Percentiles rank a stretch among this genome's conserved stretches.
These are phyloP conservation scores for Metschnikowia santaceciliae DNA, from an alignment of 805 yeast species.

Conservation along the genomic window DNA sequence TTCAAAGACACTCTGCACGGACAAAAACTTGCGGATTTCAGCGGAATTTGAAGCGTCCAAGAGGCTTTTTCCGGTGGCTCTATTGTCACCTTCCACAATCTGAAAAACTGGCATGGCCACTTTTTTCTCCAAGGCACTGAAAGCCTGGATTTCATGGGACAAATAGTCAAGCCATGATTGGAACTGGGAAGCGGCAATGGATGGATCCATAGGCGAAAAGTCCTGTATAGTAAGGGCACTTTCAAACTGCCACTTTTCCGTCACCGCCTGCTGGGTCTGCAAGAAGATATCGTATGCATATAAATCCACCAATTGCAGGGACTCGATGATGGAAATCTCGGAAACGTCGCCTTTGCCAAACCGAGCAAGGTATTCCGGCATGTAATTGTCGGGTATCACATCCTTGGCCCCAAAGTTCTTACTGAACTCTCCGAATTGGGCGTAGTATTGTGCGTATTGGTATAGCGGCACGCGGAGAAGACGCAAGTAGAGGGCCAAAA, in stretches of 20 bases:
- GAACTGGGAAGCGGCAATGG: conserved; percentile 41
- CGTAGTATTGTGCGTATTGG: conserved; percentile 78
- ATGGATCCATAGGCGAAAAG: conserved; percentile 42
- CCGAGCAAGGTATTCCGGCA: conserved; percentile 20
- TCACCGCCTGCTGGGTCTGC: conserved; percentile 49
- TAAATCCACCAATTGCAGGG: conserved; percentile 40
- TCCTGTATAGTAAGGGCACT: conserved; percentile 52
- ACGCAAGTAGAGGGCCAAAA: conserved; percentile 37
- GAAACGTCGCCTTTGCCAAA: conserved; percentile 21
- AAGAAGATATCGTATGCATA: conserved; percentile 42
- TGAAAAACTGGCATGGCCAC: not conserved
- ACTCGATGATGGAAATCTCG: conserved; percentile 34
- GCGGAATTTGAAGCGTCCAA: not conserved
- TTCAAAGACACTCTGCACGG: conserved; percentile 55
- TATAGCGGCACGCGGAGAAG: conserved; percentile 67
- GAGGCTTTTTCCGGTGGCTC: not conserved
- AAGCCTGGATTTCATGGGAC: conserved; percentile 41
- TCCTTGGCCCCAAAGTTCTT: conserved; percentile 30
- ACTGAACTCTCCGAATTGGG: conserved; percentile 39
- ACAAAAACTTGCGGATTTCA: conserved; percentile 14
- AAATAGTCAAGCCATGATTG: conserved; percentile 62
- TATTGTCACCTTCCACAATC: not conserved
- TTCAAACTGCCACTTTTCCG: conserved; percentile 70
- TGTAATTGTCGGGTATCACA: conserved; percentile 16
- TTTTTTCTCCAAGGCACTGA: not conserved